Percentiles rank a stretch among this genome's conserved stretches.
phyloP scores from a whole-genome alignment of 345 rosid genomes.

The Erucastrum elatum region DNA sequence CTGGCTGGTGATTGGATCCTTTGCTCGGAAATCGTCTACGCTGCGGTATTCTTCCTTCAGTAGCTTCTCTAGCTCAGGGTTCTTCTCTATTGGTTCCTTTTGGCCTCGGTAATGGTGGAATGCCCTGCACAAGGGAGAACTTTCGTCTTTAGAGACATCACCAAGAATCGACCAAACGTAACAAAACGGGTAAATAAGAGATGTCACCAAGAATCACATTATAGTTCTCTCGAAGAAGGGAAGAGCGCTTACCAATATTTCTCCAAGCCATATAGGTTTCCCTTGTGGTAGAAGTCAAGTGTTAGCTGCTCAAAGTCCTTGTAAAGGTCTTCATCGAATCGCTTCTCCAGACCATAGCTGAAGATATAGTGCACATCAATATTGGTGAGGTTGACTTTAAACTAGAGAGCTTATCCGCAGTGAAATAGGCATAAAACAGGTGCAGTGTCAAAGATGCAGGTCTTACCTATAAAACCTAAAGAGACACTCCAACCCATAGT shows the following conservation, averaged over 20 bases:
- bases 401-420: background rate
- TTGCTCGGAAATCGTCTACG: conserved; percentile 73
- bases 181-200: background rate
- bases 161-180: background rate
- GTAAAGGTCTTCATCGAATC: conserved; percentile 70
- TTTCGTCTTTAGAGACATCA: conserved; percentile 1
- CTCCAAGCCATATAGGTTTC: conserved; percentile 90
- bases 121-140: conserved; percentile 59
- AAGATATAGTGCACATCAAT: conserved; percentile 18
- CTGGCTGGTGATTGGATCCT: conserved; percentile 39
- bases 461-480: conserved; percentile 95
- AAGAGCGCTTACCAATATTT: conserved; percentile 73
- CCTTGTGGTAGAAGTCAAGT: conserved; percentile 75
- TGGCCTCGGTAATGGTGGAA: conserved; percentile 83
- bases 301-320: conserved; percentile 84
- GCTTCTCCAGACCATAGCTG: conserved; percentile 95
- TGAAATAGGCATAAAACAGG: background rate
- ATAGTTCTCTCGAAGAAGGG: background rate
- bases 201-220: background rate
- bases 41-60: conserved; percentile 63
- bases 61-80: conserved; percentile 76
- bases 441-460: background rate
- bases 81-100: conserved; percentile 59
- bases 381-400: background rate
- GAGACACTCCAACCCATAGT: conserved; percentile 92